A percentile compares a stretch with the other conserved stretches of the same genome.
These are phyloP conservation scores for Immersiporthe knoxdaviesiana DNA, from an alignment of 2,329 filamentous ascomycete genomes.

Conservation along the genomic window DNA sequence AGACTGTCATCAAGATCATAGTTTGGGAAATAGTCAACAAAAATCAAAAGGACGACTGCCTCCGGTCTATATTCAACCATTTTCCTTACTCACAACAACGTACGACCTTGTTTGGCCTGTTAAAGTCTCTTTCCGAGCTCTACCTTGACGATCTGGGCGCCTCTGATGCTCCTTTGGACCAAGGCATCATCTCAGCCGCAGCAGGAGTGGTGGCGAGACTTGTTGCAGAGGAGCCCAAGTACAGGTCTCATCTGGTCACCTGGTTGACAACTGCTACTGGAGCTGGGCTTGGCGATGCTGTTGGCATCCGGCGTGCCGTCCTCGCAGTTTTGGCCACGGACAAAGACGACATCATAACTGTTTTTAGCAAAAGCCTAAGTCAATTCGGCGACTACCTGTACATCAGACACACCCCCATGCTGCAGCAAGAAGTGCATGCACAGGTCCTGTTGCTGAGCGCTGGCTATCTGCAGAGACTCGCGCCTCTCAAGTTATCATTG, in stretches of 20 bases:
- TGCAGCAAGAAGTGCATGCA: slow-evolving; percentile 86
- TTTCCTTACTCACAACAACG: slow-evolving; percentile 50
- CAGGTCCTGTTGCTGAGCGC: slow-evolving; percentile 78
- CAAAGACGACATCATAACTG: slow-evolving; percentile 53
- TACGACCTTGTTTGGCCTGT: slow-evolving; percentile 43
- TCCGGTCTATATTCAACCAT: slow-evolving; percentile 40
- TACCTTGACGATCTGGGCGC: slow-evolving; percentile 44
- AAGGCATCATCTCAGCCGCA: slow-evolving; percentile 56
- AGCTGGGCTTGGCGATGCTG: slow-evolving; percentile 64
- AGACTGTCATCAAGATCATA: slow-evolving; percentile 44
- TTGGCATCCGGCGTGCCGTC: slow-evolving; percentile 69
- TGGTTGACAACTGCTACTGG: slow-evolving; percentile 70
- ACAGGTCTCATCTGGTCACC: slow-evolving; percentile 58
- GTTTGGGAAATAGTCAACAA: slow-evolving; percentile 40
- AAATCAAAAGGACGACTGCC: slow-evolving; percentile 35
- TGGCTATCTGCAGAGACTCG: slow-evolving; percentile 71
- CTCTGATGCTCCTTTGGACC: slow-evolving; percentile 36
- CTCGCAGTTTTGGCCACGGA: slow-evolving; percentile 60
- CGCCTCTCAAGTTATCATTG: slow-evolving; percentile 68
- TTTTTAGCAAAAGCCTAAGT: slow-evolving; percentile 70
- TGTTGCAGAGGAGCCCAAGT: slow-evolving; percentile 48
- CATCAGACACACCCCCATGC: slow-evolving; percentile 79
- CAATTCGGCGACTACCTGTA: slow-evolving; percentile 86
- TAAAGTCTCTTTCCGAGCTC: slow-evolving; percentile 51
- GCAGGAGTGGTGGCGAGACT: slow-evolving; percentile 60